Percentiles rank a stretch among this genome's conserved stretches.
phyloP scores from a whole-genome alignment of 2,329 filamentous ascomycete species.

The Calcarisporium arbuscula region DNA sequence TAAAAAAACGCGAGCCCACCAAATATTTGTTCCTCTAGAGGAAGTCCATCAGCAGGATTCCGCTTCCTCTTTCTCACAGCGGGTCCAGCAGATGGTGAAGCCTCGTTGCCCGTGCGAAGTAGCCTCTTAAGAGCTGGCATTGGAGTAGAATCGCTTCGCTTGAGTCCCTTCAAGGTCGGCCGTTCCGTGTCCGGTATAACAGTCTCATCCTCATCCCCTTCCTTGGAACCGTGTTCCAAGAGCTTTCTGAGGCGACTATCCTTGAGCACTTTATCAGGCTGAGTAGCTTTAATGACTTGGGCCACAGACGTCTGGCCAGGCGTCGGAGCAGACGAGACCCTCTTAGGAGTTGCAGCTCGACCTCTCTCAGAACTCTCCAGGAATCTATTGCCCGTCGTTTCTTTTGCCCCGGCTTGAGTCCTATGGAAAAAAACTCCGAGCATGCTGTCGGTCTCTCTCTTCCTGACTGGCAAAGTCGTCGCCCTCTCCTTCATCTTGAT shows the following conservation, averaged over 20 bases:
- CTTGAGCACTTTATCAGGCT: conserved; percentile 10
- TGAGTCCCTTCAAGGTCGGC: conserved; percentile 10
- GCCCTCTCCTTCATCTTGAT: conserved; percentile 19
- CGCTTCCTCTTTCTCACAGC: conserved; percentile 34
- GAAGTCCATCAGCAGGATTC: conserved; percentile 36
- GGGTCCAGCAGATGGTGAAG: conserved; percentile 19
- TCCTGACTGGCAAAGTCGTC: conserved; percentile 24
- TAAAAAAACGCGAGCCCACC: conserved; percentile 63
- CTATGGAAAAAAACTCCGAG: conserved; percentile 25
- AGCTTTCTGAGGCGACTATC: neutral
- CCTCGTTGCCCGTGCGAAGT: conserved; percentile 5
- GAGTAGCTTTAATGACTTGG: conserved; percentile 24
- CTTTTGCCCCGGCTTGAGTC: conserved; percentile 11
- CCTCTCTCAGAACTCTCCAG: neutral
- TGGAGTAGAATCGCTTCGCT: conserved; percentile 25
- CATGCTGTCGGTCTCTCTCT: conserved; percentile 23
- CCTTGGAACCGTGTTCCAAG: neutral
- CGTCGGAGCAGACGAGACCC: conserved; percentile 8
- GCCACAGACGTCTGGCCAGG: neutral
- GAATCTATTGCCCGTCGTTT: conserved; percentile 3
- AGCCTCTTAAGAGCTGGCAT: conserved; percentile 14
- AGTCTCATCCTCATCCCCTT: conserved; percentile 17
- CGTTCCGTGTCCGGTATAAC: conserved; percentile 20
- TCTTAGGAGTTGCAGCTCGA: conserved; percentile 11
- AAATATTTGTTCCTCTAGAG: conserved; percentile 53